Conservation (phyloP, 371 early-diverging fungal species). For the Rhizomucor pusillus region DNA sequence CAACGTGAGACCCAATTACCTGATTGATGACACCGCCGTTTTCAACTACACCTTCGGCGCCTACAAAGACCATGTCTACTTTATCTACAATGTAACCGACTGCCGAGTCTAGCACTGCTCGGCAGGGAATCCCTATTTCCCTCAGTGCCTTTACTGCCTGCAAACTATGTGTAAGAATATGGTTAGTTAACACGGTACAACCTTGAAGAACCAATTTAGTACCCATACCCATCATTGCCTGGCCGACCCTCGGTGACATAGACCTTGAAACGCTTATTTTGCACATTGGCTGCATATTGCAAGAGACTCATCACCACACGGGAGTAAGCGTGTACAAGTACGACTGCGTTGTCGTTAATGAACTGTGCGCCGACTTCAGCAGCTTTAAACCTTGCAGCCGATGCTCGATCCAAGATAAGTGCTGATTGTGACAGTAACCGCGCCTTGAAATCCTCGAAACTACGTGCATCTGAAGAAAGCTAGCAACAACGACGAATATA, state of each 20-base stretch:
- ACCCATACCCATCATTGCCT: constrained; percentile 74
- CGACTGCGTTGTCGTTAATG: constrained; percentile 83
- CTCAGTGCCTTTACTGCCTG: constrained; percentile 76
- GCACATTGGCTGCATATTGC: constrained; percentile 68
- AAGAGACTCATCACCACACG: constrained; percentile 89
- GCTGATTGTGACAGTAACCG: constrained; percentile 72
- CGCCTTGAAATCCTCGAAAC: constrained; percentile 77
- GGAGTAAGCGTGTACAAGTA: constrained; percentile 95
- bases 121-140: constrained; percentile 79
- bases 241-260: constrained; percentile 87
- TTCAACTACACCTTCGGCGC: constrained; percentile 97
- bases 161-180: constrained; percentile 50
- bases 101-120: constrained; percentile 88
- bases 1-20: constrained; percentile 36
- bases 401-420: constrained; percentile 73
- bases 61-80: constrained; percentile 93
- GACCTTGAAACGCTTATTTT: constrained; percentile 84
- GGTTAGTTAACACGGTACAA: neutral
- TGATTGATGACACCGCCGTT: constrained; percentile 97
- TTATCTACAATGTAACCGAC: constrained; percentile 93
- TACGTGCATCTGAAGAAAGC: constrained; percentile 35
- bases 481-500: no score
- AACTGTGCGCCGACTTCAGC: constrained; percentile 85
- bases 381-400: constrained; percentile 69
- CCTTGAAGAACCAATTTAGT: neutral